A percentile compares a stretch with the other conserved stretches of the same genome.
Conservation (phyloP, 2,329 filamentous ascomycete species). For the Aspergillus viridinutans region DNA sequence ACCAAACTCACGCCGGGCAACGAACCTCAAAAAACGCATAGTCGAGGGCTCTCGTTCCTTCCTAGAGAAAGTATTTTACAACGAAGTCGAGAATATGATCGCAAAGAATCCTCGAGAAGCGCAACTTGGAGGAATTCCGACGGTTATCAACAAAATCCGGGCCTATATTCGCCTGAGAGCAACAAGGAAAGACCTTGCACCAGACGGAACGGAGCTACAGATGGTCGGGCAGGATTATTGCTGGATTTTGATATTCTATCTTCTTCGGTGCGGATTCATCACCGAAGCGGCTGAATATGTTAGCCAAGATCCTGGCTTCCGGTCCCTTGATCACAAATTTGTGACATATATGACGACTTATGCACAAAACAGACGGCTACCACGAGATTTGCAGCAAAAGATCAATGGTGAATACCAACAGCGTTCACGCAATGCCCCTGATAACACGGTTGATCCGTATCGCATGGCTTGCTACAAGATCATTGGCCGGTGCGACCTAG, state of each 20-base stretch:
- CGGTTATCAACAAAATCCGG: slow-evolving; percentile 83
- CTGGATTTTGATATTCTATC: slow-evolving; percentile 92
- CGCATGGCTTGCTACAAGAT: slow-evolving; percentile 98
- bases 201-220: slow-evolving; percentile 76
- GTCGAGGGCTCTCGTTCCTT: slow-evolving; percentile 73
- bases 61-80: slow-evolving; percentile 76
- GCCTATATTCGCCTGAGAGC: slow-evolving; percentile 83
- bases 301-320: slow-evolving; percentile 73
- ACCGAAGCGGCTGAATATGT: slow-evolving; percentile 84
- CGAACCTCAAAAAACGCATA: slow-evolving; percentile 72
- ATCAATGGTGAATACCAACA: slow-evolving; percentile 89
- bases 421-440: slow-evolving; percentile 74
- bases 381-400: slow-evolving; percentile 73
- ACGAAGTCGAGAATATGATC: slow-evolving; percentile 71
- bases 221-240: slow-evolving; percentile 76
- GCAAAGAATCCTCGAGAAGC: slow-evolving; percentile 83
- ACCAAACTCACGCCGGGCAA: slow-evolving; percentile 58
- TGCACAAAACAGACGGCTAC: slow-evolving; percentile 72
- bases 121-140: slow-evolving; percentile 81
- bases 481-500: slow-evolving; percentile 70
- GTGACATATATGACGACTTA: slow-evolving; percentile 83
- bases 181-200: slow-evolving; percentile 75
- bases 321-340: slow-evolving; percentile 87
- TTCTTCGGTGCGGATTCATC: slow-evolving; percentile 79
- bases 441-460: slow-evolving; percentile 88